Evolutionary conservation across 306 rosid genomes (phyloP).

Genomic region (Lablab purpureus): DNA sequence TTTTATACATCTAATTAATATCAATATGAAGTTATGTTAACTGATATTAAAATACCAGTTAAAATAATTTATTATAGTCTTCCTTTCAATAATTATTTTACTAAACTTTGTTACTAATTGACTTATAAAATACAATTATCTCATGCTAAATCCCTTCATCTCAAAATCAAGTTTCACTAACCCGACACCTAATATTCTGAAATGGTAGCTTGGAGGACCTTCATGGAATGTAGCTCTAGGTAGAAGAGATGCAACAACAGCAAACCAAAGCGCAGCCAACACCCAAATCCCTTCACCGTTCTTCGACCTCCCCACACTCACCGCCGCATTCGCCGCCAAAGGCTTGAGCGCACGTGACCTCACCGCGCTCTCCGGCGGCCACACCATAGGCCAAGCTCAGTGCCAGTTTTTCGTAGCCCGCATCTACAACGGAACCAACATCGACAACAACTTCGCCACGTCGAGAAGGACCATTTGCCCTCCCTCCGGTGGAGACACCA

Average conservation of each 20-base stretch:
- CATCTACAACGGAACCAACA: constrained; percentile 77
- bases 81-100: too few relatives aligned
- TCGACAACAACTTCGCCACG: constrained; percentile 60
- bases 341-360: constrained; percentile 61
- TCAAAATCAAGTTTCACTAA: too few relatives aligned
- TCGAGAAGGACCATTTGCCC: constrained; percentile 60
- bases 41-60: too few relatives aligned
- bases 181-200: background rate
- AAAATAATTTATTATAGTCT: too few relatives aligned
- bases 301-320: constrained; percentile 60
- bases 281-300: constrained; percentile 63
- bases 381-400: constrained; percentile 66
- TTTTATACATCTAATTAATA: background rate
- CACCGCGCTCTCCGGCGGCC: constrained; percentile 78
- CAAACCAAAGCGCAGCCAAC: constrained; percentile 70
- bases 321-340: constrained; percentile 49
- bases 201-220: constrained; percentile 76
- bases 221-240: constrained; percentile 71
- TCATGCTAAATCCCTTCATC: too few relatives aligned
- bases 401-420: constrained; percentile 65
- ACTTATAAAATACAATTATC: too few relatives aligned
- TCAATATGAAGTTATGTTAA: too few relatives aligned
- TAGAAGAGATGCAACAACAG: constrained; percentile 78
- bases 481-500: constrained; percentile 56
- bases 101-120: too few relatives aligned